Conservation (phyloP, 2,329 filamentous ascomycete genomes). For the Aspergillus pseudotamarii region DNA sequence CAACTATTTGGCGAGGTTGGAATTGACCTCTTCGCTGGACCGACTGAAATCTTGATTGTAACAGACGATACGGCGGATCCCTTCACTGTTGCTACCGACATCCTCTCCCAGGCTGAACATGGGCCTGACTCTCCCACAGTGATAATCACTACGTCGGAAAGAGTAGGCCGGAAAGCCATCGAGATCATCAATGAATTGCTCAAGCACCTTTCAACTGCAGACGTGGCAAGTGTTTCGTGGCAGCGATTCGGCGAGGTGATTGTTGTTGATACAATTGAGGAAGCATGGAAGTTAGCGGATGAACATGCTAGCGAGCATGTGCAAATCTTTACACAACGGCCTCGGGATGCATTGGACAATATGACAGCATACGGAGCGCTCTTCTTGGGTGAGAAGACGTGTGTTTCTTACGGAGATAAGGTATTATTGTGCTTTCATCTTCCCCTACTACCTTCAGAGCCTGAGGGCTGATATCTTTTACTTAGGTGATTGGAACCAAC, state of each 20-base stretch:
- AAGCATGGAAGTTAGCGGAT: neutral
- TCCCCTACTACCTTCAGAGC: neutral
- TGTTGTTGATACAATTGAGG: neutral
- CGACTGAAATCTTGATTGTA: neutral
- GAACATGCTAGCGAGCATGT: neutral
- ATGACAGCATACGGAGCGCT: constrained; percentile 56
- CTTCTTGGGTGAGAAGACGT: constrained; percentile 56
- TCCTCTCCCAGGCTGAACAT: neutral
- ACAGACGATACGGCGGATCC: neutral
- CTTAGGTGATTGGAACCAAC: constrained; percentile 56
- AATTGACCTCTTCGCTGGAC: neutral
- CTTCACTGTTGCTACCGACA: neutral
- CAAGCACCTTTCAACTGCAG: neutral
- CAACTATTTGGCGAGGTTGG: neutral
- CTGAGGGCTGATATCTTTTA: neutral
- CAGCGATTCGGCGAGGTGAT: neutral
- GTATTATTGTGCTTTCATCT: constrained; percentile 25
- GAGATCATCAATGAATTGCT: neutral
- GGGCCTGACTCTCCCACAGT: neutral
- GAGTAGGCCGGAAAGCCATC: neutral
- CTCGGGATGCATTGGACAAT: constrained; percentile 53
- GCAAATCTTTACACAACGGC: constrained; percentile 43
- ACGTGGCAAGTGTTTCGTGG: neutral
- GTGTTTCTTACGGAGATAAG: constrained; percentile 59
- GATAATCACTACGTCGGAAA: neutral